A percentile compares a stretch with the other conserved stretches of the same genome.
phyloP scores from a whole-genome alignment of 2,329 filamentous ascomycete species.

The Claviceps sorghi region DNA sequence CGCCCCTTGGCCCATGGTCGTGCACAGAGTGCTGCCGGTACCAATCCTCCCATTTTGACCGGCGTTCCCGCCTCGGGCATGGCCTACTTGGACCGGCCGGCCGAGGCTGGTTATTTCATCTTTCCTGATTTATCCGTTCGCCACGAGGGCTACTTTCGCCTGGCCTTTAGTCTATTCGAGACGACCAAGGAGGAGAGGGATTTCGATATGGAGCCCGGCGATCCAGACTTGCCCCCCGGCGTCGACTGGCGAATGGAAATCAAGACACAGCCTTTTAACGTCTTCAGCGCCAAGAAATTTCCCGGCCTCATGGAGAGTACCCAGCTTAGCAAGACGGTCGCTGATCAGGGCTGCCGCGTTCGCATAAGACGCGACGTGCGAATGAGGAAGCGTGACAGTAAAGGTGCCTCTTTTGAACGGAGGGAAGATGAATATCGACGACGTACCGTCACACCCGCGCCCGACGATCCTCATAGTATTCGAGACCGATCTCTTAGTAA shows the following conservation, averaged over 20 bases:
- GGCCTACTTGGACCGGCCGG: slow-evolving; percentile 83
- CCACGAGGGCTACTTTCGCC: slow-evolving; percentile 83
- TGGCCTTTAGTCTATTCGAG: slow-evolving; percentile 88
- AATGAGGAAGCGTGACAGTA: slow-evolving; percentile 71
- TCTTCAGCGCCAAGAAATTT: slow-evolving; percentile 97
- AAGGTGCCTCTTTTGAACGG: slow-evolving; percentile 40
- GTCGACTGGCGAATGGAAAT: slow-evolving; percentile 83
- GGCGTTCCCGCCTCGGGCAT: slow-evolving; percentile 92
- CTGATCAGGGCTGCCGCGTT: slow-evolving; percentile 92
- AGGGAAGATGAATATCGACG: slow-evolving; percentile 50
- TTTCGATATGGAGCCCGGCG: slow-evolving; percentile 41
- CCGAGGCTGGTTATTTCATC: slow-evolving; percentile 77
- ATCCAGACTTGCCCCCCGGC: slow-evolving; percentile 31
- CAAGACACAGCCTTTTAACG: slow-evolving; percentile 72
- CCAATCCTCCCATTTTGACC: slow-evolving; percentile 70
- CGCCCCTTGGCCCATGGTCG: slow-evolving; percentile 72
- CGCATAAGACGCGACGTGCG: slow-evolving; percentile 87
- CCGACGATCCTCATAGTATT: slow-evolving; percentile 17
- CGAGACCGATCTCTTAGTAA: slow-evolving; percentile 48
- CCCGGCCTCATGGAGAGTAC: slow-evolving; percentile 87
- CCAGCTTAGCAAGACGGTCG: slow-evolving; percentile 71
- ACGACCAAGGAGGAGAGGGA: slow-evolving; percentile 78
- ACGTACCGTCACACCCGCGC: slow-evolving; percentile 21
- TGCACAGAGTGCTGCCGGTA: slow-evolving; percentile 50
- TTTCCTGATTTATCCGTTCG: slow-evolving; percentile 94